These are phyloP conservation scores for Moesziomyces aphidis DNA, from an alignment of 1,284 basidiomycete genomes.

Conservation along the genomic window DNA sequence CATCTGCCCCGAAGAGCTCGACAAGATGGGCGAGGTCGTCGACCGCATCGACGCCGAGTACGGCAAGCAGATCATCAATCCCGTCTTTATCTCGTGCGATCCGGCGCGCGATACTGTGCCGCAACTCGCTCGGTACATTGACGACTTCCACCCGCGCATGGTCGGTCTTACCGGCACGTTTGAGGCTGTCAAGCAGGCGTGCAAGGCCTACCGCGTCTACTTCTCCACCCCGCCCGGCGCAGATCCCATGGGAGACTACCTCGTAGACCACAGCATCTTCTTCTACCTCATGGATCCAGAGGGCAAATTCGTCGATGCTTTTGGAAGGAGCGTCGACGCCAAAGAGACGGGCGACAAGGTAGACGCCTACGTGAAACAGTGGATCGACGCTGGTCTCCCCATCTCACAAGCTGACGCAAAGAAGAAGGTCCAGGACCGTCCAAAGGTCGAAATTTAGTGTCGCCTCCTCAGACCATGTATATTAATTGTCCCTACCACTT, in stretches of 20 bases:
- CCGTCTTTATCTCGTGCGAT: conserved; percentile 95
- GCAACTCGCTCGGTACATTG: conserved; percentile 71
- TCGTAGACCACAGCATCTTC: conserved; percentile 84
- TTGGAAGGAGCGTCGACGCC: conserved; percentile 83
- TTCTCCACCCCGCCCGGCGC: conserved; percentile 90
- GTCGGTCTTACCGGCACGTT: conserved; percentile 89
- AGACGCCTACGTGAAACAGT: conserved; percentile 71
- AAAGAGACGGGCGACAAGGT: conserved; percentile 77
- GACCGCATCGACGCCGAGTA: conserved; percentile 74
- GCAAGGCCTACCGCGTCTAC: conserved; percentile 96
- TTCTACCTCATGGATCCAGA: conserved; percentile 97
- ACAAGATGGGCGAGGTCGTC: conserved; percentile 91
- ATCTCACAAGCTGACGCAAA: conserved; percentile 72
- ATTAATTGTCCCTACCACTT: neutral
- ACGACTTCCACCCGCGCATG: conserved; percentile 85
- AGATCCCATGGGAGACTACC: conserved; percentile 83
- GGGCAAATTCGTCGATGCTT: conserved; percentile 95
- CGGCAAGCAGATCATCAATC: conserved; percentile 70
- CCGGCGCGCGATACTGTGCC: conserved; percentile 86
- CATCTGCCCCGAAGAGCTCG: conserved; percentile 97
- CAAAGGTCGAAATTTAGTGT: conserved; percentile 26
- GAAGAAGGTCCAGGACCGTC: conserved; percentile 73
- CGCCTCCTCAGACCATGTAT: neutral
- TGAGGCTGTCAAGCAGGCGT: conserved; percentile 84
- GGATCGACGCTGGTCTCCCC: conserved; percentile 67